phyloP scores from a whole-genome alignment of 768 basidiomycete genomes.

The Amanita rubescens region DNA sequence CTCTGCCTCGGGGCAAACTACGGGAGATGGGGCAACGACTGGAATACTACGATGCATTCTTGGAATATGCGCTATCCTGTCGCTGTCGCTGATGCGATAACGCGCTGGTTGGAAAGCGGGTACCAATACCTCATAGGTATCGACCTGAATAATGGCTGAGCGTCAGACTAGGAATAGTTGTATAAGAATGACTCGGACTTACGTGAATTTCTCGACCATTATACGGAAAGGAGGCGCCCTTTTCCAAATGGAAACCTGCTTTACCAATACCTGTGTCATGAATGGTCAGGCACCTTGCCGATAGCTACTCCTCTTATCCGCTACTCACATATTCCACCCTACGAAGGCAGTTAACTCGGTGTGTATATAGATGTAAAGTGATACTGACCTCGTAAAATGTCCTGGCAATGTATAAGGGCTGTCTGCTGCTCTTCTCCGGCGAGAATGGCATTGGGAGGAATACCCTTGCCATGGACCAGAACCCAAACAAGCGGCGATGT shows the following conservation, averaged over 20 bases:
- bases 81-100: constrained; percentile 11
- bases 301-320: background rate
- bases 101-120: constrained; percentile 14
- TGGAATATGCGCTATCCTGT: constrained; percentile 10
- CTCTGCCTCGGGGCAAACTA: background rate
- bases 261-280: constrained; percentile 14
- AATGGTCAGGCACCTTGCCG: background rate
- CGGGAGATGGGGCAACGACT: background rate
- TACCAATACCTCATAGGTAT: constrained; percentile 18
- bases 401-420: constrained; percentile 16
- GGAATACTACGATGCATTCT: constrained; percentile 7
- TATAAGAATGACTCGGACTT: background rate
- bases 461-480: constrained; percentile 13
- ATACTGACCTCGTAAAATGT: constrained; percentile 15
- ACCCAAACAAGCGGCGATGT: constrained; percentile 18
- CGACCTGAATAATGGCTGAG: constrained; percentile 7
- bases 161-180: background rate
- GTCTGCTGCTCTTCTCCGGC: constrained; percentile 15
- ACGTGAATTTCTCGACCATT: constrained; percentile 17
- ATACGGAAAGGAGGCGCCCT: constrained; percentile 17
- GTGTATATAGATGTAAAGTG: too few relatives aligned
- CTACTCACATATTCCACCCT: constrained; percentile 8
- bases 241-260: constrained; percentile 14
- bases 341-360: background rate
- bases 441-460: constrained; percentile 15